Percentiles rank a stretch among this genome's conserved stretches.
These are phyloP conservation scores for Ilyonectria mors-panacis DNA, from an alignment of 2,329 filamentous ascomycete genomes.

Conservation along the genomic window DNA sequence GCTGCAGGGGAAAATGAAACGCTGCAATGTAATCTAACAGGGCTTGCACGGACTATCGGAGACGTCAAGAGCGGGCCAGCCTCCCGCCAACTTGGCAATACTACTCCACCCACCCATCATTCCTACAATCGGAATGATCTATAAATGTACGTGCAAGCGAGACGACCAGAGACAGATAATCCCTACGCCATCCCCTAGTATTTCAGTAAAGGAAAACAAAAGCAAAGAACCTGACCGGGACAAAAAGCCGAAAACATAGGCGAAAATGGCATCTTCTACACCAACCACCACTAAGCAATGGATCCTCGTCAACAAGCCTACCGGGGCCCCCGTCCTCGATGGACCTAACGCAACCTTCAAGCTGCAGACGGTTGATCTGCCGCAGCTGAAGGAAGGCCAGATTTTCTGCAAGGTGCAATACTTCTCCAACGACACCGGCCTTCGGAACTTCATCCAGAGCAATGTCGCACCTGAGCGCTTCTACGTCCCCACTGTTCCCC, in stretches of 20 bases:
- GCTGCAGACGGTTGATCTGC: conserved; percentile 44
- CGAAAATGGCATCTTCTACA: conserved; percentile 41
- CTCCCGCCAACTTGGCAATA: background rate
- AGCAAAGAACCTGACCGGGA: background rate
- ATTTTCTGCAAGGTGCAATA: conserved; percentile 48
- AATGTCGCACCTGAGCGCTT: conserved; percentile 48
- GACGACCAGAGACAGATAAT: conserved; percentile 7
- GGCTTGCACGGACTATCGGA: conserved; percentile 15
- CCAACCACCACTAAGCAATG: conserved; percentile 51
- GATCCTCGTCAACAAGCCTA: conserved; percentile 47
- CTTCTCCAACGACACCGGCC: conserved; percentile 49
- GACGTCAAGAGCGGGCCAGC: conserved; percentile 6
- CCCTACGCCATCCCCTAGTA: conserved; percentile 20
- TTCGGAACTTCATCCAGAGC: conserved; percentile 50
- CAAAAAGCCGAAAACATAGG: conserved; percentile 2
- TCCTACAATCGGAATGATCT: background rate
- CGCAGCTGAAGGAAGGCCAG: conserved; percentile 45
- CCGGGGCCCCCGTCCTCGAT: conserved; percentile 44
- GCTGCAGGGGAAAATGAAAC: conserved; percentile 4
- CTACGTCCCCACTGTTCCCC: conserved; percentile 48
- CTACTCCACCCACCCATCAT: background rate
- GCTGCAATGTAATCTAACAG: conserved; percentile 11
- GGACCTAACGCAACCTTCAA: conserved; percentile 48
- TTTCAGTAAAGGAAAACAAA: conserved; percentile 12
- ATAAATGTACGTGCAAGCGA: conserved; percentile 22